Conservation (phyloP, 768 basidiomycete species). For the Auriculariales sp. region DNA sequence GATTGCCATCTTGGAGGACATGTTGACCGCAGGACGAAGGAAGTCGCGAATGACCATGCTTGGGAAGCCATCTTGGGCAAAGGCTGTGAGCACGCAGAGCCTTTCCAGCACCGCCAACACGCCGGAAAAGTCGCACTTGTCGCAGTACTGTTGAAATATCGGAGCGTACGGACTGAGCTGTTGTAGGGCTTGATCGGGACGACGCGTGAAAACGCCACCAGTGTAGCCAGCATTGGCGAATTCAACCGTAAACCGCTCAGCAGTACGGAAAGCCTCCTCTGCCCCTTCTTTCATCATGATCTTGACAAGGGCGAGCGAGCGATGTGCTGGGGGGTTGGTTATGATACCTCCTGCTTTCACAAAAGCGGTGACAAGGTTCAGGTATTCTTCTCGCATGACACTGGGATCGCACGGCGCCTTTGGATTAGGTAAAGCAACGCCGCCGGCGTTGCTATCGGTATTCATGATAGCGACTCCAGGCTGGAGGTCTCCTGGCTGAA, state of each 20-base stretch:
- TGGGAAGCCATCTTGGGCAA: conserved; percentile 41
- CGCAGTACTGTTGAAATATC: conserved; percentile 34
- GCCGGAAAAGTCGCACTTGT: conserved; percentile 33
- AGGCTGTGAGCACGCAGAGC: conserved; percentile 29
- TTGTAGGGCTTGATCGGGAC: conserved; percentile 33
- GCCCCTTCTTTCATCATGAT: conserved; percentile 33
- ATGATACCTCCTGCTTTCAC: conserved; percentile 11
- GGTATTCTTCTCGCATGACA: conserved; percentile 51
- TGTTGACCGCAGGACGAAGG: conserved; percentile 24
- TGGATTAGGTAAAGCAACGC: conserved; percentile 23
- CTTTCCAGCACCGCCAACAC: conserved; percentile 36
- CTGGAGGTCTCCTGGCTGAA: not conserved
- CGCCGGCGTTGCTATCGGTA: not conserved
- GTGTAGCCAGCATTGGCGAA: not conserved
- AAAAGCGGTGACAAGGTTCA: conserved; percentile 18
- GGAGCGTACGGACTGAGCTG: conserved; percentile 44
- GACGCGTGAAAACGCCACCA: conserved; percentile 3
- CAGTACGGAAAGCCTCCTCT: not conserved
- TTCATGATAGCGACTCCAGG: not conserved
- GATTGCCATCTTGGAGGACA: conserved; percentile 30
- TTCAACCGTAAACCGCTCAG: not conserved
- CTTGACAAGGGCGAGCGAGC: conserved; percentile 37
- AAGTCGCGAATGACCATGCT: conserved; percentile 19
- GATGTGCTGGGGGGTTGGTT: conserved; percentile 4
- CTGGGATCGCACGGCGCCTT: conserved; percentile 37